A percentile compares a stretch with the other conserved stretches of the same genome.
These are phyloP conservation scores for Saururus chinensis DNA, from an alignment of 164 flowering plant species.

Conservation along the genomic window DNA sequence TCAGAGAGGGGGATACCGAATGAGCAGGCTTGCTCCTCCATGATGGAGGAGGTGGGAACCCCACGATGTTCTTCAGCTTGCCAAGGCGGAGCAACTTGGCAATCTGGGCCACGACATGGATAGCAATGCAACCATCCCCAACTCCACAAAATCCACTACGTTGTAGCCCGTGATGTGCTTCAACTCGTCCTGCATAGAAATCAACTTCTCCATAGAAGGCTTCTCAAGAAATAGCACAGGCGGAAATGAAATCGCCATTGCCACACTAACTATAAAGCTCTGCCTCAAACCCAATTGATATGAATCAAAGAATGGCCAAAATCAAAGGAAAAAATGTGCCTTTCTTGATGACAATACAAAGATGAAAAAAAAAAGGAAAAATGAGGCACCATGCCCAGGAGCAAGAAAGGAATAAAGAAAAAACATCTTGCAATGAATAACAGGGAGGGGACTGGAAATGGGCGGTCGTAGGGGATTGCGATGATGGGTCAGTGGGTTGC, in stretches of 20 bases:
- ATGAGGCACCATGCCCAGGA: too few species aligned
- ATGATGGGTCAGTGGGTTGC: too few species aligned
- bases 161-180: slow-evolving; percentile 80
- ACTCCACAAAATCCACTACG: slow-evolving; percentile 80
- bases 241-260: slow-evolving; percentile 38
- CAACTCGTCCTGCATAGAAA: slow-evolving; percentile 57
- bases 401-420: too few species aligned
- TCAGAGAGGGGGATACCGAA: slow-evolving; percentile 73
- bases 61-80: slow-evolving; percentile 55
- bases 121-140: slow-evolving; percentile 91
- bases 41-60: slow-evolving; percentile 79
- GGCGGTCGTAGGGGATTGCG: too few species aligned
- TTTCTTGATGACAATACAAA: too few species aligned
- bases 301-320: too few species aligned
- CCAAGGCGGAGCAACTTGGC: slow-evolving; percentile 62
- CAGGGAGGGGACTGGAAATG: too few species aligned
- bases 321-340: too few species aligned
- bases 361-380: too few species aligned
- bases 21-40: slow-evolving; percentile 62
- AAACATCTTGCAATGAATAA: too few species aligned
- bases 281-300: too few species aligned
- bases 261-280: not conserved
- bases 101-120: slow-evolving; percentile 58
- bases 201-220: slow-evolving; percentile 16
- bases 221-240: slow-evolving; percentile 20